Evolutionary conservation across 306 rosid genomes (phyloP).

Genomic region (Vicia sativa): DNA sequence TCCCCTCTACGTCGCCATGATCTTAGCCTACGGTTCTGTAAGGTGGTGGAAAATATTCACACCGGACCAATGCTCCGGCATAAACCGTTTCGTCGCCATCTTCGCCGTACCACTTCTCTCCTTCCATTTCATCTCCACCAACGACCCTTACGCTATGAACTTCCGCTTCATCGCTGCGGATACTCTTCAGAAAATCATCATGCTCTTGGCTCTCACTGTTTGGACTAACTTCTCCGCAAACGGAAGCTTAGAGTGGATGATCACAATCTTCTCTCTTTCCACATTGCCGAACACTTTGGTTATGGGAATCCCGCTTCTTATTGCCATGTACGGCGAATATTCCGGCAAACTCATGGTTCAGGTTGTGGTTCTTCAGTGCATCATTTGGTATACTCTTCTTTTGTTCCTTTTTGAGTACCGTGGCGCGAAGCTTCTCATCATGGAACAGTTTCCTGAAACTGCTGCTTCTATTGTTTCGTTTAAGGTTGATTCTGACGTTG

Average conservation of each 20-base stretch:
- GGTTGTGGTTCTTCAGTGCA: slow-evolving; percentile 92
- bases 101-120: slow-evolving; percentile 95
- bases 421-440: slow-evolving; percentile 85
- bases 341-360: slow-evolving; percentile 86
- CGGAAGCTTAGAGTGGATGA: slow-evolving; percentile 96
- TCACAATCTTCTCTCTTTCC: slow-evolving; percentile 90
- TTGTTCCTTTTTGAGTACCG: slow-evolving; percentile 93
- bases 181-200: slow-evolving; percentile 87
- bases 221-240: slow-evolving; percentile 83
- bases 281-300: slow-evolving; percentile 92
- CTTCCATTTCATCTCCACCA: slow-evolving; percentile 84
- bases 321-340: slow-evolving; percentile 77
- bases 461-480: slow-evolving; percentile 95
- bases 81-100: slow-evolving; percentile 93
- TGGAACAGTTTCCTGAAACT: slow-evolving; percentile 98
- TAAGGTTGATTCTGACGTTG: slow-evolving; percentile 93
- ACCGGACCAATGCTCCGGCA: slow-evolving; percentile 99
- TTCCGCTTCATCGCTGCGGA: slow-evolving; percentile 97
- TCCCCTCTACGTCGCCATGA: slow-evolving; percentile 96
- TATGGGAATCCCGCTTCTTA: slow-evolving; percentile 91
- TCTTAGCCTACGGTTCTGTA: slow-evolving; percentile 91
- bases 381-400: slow-evolving; percentile 89
- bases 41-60: slow-evolving; percentile 99
- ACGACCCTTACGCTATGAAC: slow-evolving; percentile 85
- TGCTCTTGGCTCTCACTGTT: slow-evolving; percentile 59